phyloP scores from a whole-genome alignment of 2,329 filamentous ascomycete genomes.

The Colletotrichum musicola region DNA sequence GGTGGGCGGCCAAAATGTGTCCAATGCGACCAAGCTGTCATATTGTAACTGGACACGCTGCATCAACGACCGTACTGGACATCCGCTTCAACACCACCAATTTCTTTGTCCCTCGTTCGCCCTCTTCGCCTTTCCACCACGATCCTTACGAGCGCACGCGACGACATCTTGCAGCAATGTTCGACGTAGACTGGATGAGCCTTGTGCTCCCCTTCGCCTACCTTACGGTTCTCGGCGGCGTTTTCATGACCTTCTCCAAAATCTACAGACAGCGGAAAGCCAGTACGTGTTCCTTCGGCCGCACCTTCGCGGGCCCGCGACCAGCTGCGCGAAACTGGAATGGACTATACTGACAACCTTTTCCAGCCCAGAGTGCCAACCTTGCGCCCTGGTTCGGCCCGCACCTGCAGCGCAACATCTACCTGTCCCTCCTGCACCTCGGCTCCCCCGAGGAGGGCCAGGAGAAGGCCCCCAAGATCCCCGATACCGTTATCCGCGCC shows the following conservation, averaged over 20 bases:
- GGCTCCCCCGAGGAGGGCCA: conserved; percentile 69
- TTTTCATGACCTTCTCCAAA: conserved; percentile 90
- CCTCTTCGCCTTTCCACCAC: conserved; percentile 24
- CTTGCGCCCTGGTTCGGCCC: conserved; percentile 95
- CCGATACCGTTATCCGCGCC: conserved; percentile 87
- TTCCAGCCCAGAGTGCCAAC: conserved; percentile 79
- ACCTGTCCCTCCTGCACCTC: conserved; percentile 90
- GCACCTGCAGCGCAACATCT: conserved; percentile 93
- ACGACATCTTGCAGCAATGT: conserved; percentile 54
- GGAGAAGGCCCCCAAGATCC: conserved; percentile 78
- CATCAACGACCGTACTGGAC: conserved; percentile 28
- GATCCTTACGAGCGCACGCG: conserved; percentile 32
- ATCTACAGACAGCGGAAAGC: conserved; percentile 95
- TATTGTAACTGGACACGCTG: conserved; percentile 39
- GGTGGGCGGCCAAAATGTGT: conserved; percentile 35
- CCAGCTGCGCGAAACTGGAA: not conserved
- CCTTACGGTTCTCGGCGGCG: conserved; percentile 86
- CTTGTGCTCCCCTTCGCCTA: conserved; percentile 91
- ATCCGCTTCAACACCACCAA: conserved; percentile 28
- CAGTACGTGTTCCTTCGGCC: conserved; percentile 61
- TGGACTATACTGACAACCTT: conserved; percentile 18
- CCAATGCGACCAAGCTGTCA: conserved; percentile 40
- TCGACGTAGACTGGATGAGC: conserved; percentile 78
- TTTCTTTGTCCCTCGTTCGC: conserved; percentile 36
- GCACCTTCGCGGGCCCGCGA: not conserved